These are phyloP conservation scores for Myxozyma sirexii DNA, from an alignment of 805 yeast genomes.

Conservation along the genomic window DNA sequence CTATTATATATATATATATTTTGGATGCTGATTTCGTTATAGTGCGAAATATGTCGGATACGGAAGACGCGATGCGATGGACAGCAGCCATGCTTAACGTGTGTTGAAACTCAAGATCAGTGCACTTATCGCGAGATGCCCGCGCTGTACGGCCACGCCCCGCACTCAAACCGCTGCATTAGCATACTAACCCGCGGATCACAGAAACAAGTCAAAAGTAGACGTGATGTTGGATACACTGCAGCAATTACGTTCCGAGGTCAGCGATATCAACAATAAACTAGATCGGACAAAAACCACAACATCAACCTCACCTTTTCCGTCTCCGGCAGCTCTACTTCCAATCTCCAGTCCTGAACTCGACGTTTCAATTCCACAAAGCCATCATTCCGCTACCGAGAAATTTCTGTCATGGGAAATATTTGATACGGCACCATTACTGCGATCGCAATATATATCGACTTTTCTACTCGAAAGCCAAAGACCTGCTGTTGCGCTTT, in stretches of 20 bases:
- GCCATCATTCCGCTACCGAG: background rate
- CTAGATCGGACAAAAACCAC: background rate
- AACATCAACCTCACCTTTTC: background rate
- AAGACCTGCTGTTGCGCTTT: background rate
- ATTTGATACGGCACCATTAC: background rate
- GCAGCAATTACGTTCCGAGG: background rate
- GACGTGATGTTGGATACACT: background rate
- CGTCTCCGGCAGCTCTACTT: background rate
- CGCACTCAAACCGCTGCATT: background rate
- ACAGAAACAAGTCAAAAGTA: background rate
- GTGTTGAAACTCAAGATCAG: background rate
- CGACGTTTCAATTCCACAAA: background rate
- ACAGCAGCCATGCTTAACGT: background rate
- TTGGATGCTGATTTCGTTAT: background rate
- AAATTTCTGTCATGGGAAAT: background rate
- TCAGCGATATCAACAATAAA: background rate
- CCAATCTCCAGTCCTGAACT: background rate
- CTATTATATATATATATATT: background rate
- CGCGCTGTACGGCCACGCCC: background rate
- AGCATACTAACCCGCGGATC: too few relatives aligned
- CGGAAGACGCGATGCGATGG: background rate
- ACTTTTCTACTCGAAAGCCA: background rate
- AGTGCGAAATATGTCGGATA: slow-evolving; percentile 1
- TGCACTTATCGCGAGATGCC: slow-evolving; percentile 2
- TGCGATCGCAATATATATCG: background rate